A percentile compares a stretch with the other conserved stretches of the same genome.
These are phyloP conservation scores for Backusella australiensis DNA, from an alignment of 192 early-diverging fungal genomes.

Conservation along the genomic window DNA sequence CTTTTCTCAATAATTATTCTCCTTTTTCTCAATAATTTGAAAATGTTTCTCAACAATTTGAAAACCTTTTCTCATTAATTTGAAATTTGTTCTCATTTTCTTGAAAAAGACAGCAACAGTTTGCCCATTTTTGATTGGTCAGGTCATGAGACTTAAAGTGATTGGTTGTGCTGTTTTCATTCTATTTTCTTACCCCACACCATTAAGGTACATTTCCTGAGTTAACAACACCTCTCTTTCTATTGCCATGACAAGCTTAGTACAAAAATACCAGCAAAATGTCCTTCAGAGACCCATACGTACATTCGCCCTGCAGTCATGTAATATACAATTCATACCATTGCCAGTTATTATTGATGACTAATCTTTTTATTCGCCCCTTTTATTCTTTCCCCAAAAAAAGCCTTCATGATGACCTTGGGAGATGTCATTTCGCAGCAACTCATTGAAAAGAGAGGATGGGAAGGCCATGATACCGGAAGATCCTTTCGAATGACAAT, in stretches of 20 bases:
- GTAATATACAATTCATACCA: background rate
- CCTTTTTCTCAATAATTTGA: too few species aligned
- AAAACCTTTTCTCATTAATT: too few species aligned
- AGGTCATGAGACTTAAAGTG: too few species aligned
- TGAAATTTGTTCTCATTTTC: too few species aligned
- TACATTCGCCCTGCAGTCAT: slow-evolving; percentile 23
- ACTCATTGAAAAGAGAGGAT: slow-evolving; percentile 18
- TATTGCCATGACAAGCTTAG: slow-evolving; percentile 1
- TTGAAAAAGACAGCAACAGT: too few species aligned
- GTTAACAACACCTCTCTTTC: background rate
- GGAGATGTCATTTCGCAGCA: slow-evolving; percentile 25
- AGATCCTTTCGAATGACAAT: slow-evolving; percentile 14
- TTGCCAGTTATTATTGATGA: background rate
- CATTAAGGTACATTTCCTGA: background rate
- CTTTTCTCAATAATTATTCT: too few species aligned
- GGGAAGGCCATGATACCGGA: slow-evolving; percentile 9
- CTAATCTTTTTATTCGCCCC: background rate
- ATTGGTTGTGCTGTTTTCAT: too few species aligned
- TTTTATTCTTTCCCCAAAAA: background rate
- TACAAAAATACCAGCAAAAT: slow-evolving; percentile 20
- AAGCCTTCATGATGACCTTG: slow-evolving; percentile 11
- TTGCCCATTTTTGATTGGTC: too few species aligned
- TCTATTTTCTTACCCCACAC: background rate
- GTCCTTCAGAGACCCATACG: slow-evolving; percentile 13
- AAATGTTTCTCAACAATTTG: too few species aligned